A percentile compares a stretch with the other conserved stretches of the same genome.
These are phyloP conservation scores for Orobanche coerulescens DNA, from an alignment of 257 asterid species.

Conservation along the genomic window DNA sequence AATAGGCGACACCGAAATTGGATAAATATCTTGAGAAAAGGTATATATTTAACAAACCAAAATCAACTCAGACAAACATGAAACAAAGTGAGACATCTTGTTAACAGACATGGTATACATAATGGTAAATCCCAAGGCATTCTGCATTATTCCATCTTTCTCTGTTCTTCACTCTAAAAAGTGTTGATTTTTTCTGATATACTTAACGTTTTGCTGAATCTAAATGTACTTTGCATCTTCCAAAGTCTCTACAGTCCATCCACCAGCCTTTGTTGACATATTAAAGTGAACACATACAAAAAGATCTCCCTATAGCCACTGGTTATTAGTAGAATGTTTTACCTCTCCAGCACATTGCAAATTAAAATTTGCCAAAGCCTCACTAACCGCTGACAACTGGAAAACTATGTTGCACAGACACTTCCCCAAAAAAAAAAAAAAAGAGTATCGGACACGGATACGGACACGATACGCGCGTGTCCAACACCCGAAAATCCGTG, in stretches of 20 bases:
- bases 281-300: not conserved
- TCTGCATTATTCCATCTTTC: not conserved
- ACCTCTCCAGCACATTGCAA: not conserved
- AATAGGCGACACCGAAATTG: conserved; percentile 1
- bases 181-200: not conserved
- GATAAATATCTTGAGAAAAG: not conserved
- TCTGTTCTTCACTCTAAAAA: not conserved
- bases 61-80: not conserved
- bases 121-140: not conserved
- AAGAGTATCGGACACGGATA: no score
- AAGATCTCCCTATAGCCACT: not conserved
- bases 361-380: not conserved
- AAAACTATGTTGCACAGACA: no score
- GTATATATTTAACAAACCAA: conserved; percentile 1
- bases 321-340: not conserved
- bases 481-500: no score
- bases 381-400: not conserved
- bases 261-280: not conserved
- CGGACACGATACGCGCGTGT: no score
- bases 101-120: not conserved
- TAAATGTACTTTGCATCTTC: not conserved
- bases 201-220: not conserved
- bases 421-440: no score
- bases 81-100: conserved; percentile 6
- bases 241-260: not conserved